Evolutionary conservation across 1,284 basidiomycete genomes (phyloP), one percentile per base, ranked within the genome.

Genomic region (Ceratobasidium sp.): DNA sequence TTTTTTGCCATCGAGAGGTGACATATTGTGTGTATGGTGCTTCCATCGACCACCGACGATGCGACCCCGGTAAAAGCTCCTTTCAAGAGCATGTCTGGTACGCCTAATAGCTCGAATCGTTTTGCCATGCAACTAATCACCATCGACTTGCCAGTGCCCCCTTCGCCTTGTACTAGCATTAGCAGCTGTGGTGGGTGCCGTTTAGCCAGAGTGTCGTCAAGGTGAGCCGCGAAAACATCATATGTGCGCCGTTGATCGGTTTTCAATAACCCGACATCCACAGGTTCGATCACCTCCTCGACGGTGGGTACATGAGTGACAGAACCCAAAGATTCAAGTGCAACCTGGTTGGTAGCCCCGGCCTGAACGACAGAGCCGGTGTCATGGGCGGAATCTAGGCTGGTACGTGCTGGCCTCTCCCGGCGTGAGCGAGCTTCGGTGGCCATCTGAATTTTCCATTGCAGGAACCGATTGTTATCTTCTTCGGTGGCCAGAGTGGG

Each of bases 21-120:
- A 23, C 60, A 64, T 5, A 64, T 8, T 12, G 60, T 64, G 77
- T 87, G 86, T 0, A 85, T 23, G 0, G 86, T 87, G 18, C 77
- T 38, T 0, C 84, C 84, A 54, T 84, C 81, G 38, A 86, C 84
- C 0, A 86, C 65, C 0, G 82, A 84, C 14, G 85, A 83, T 0
- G 85, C 85, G 7, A 86, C 81, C 4, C 60, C 60, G 0, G 84
- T 86, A 48, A 84, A 85, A 12, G 85, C 84, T 0, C 81, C 80
- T 70, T 85, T 85, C 0, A 81, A 30, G 2, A 86, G 78, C 38
- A 78, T 30, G 10, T 81, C 14, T 14, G 3, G 14, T 3, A 38
- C 27, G 27, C 27, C 27, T 30, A 30, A 30, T 30, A 30, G 27
- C 27, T 30, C 27, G 27, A 30, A 30, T 30, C 50, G 3, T n/a